Evolutionary conservation across 2,329 filamentous ascomycete genomes (phyloP), one percentile per base, ranked within the genome.

Genomic region (Fusarium virguliforme): DNA sequence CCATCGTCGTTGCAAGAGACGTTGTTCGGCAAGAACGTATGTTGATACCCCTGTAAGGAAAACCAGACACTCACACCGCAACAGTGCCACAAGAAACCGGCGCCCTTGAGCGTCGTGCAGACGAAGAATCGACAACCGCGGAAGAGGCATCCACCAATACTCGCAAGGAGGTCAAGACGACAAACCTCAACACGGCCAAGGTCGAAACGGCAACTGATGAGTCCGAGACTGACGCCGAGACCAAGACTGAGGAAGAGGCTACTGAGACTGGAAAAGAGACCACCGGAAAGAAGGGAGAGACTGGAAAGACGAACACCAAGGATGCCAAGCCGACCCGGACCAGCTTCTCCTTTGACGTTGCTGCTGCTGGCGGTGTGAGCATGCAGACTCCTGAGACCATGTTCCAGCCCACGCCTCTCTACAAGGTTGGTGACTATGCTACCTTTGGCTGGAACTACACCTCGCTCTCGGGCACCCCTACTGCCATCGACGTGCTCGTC

Each of bases 371-470:
- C 55, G 81, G 83, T 58, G 83, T 90, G 38, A 80, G 82, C 51
- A 86, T 91, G 82, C 72, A 87, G 48, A 85, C 83, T 2, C 89
- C 89, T 1, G 80, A 83, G 40, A 78, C 82, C 7, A 83, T 81
- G 4, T 76, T 79, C 5, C 80, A 81, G 10, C 81, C 83, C 28
- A 82, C 83, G 9, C 82, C 85, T 64, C 83, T 89, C 41, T 90
- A 88, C 84, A 88, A 88, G 75, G 88, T 91, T 67, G 86, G 87
- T 67, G 85, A 90, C 75, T 82, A 82, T 48, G 81, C 90, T 46
- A 91, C 88, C 13, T 89, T 87, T 79, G 85, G 81, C 51, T 92
- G 89, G 89, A 91, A 91, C 80, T 91, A 91, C 81, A 91, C 90
- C 4, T 86, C 85, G 48, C 78, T 92, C 32, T 82, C 84, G 61